Base-by-base conservation (phyloP, 2,329 filamentous ascomycete species). In the Verticillium nonalfalfae region DNA sequence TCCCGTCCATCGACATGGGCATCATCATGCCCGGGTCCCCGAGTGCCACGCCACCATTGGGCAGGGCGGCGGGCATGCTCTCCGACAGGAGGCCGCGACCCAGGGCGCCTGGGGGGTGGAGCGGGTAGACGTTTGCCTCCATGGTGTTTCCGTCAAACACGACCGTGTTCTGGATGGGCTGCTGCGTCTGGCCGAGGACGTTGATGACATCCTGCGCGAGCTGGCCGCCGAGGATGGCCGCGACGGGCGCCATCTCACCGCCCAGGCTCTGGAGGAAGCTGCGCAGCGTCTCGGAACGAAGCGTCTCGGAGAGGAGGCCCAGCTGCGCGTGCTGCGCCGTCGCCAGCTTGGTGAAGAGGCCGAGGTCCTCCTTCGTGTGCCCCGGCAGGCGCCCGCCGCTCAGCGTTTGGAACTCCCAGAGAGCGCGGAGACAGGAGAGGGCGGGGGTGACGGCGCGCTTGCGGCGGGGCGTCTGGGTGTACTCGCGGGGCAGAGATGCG, bases 191-290 rank as follows among this genome's bases (percentile, higher is more conserved):
- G 57, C 93, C 92, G 6, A 98, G 84, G 36, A 97, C 93, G 70
- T 98, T 98, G 77, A 99, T 98, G 59, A 97, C 93, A 72, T 99
- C 95, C 76, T 99, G 95, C 1, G 94, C 92, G 15, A 99, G 82
- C 73, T 93, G 87, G 10, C 93, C 95, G 57, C 95, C 95, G 11
- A 99, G 80, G 62, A 97, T 91, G 1, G 95, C 93, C 0, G 91
- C 89, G 9, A 96, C 91, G 7, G 95, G 93, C 13, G 90, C 88
- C 45, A 98, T 79, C 76, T 98, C 94, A 69, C 87, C 86, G 60
- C 88, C 90, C 6, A 97, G 80, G 67, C 96, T 96, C 74, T 95
- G 90, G 50, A 98, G 74, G 76, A 99, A 99, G 69, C 82, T 88
- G 61, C 91, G 85, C 33, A 98, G 78, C 68, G 96, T 90, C 33